phyloP scores from a whole-genome alignment of 805 yeast species.

The Ogataea dorogensis region DNA sequence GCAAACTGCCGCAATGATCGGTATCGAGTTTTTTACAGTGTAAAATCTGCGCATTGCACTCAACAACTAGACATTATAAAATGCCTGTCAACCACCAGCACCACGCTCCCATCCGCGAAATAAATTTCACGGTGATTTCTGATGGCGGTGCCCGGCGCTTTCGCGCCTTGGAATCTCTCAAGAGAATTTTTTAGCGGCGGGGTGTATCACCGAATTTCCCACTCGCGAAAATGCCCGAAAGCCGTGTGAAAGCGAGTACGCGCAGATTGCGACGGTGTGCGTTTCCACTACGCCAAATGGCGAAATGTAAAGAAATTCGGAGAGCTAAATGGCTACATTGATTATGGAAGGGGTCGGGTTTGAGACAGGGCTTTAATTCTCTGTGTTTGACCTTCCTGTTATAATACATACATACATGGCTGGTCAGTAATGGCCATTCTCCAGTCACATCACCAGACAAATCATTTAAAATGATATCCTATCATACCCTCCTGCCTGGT shows the following conservation, averaged over 20 bases:
- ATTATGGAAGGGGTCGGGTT: too few relatives aligned
- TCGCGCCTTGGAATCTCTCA: conserved; percentile 39
- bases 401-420: too few relatives aligned
- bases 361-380: too few relatives aligned
- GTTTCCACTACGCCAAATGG: conserved; percentile 17
- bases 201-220: conserved; percentile 42
- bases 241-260: conserved; percentile 36
- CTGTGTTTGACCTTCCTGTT: too few relatives aligned
- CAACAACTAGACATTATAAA: conserved; percentile 29
- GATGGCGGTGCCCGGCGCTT: conserved; percentile 40
- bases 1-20: conserved; percentile 36
- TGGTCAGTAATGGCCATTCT: too few relatives aligned
- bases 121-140: conserved; percentile 27
- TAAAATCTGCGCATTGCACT: conserved; percentile 40
- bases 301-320: conserved; percentile 14
- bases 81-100: conserved; percentile 37
- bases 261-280: conserved; percentile 32
- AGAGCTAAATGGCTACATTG: too few relatives aligned
- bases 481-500: too few relatives aligned
- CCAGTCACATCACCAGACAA: too few relatives aligned
- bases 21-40: conserved; percentile 37
- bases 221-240: conserved; percentile 30
- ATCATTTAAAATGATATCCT: too few relatives aligned
- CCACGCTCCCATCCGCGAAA: conserved; percentile 35
- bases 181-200: conserved; percentile 31